Percentiles rank a stretch among this genome's conserved stretches.
Evolutionary conservation across 306 rosid species (phyloP).

Genomic region (Vigna radiata): DNA sequence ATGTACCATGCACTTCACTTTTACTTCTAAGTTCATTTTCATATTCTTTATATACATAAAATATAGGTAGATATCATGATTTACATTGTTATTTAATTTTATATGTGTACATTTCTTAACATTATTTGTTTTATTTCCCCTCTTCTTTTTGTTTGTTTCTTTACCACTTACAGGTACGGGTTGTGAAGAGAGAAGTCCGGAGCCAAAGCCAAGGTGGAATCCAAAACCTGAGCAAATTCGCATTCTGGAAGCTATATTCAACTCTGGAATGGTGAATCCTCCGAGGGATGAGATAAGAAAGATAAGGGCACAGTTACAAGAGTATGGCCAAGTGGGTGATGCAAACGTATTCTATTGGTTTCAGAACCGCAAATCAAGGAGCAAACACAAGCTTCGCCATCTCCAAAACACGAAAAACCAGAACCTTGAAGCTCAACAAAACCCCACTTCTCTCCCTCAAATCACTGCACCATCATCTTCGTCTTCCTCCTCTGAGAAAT

Average conservation of each 20-base stretch:
- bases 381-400: constrained; percentile 97
- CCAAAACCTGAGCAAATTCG: constrained; percentile 95
- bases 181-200: constrained; percentile 88
- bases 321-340: constrained; percentile 96
- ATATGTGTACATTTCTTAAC: background rate
- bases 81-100: background rate
- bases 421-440: constrained; percentile 42
- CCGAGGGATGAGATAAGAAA: constrained; percentile 93
- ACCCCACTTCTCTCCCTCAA: constrained; percentile 32
- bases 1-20: background rate
- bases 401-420: constrained; percentile 70
- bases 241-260: constrained; percentile 90
- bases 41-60: background rate
- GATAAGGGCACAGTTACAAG: constrained; percentile 87
- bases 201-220: constrained; percentile 97
- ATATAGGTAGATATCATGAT: background rate
- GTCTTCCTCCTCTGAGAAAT: constrained; percentile 80
- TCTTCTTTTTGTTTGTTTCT: too few relatives aligned
- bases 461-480: constrained; percentile 34
- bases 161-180: constrained; percentile 30
- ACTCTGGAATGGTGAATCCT: constrained; percentile 97
- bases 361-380: constrained; percentile 92
- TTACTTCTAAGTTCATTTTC: background rate
- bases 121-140: background rate
- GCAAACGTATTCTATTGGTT: constrained; percentile 99